Evolutionary conservation across 2,329 filamentous ascomycete genomes (phyloP).

Genomic region (Clonostachys solani): DNA sequence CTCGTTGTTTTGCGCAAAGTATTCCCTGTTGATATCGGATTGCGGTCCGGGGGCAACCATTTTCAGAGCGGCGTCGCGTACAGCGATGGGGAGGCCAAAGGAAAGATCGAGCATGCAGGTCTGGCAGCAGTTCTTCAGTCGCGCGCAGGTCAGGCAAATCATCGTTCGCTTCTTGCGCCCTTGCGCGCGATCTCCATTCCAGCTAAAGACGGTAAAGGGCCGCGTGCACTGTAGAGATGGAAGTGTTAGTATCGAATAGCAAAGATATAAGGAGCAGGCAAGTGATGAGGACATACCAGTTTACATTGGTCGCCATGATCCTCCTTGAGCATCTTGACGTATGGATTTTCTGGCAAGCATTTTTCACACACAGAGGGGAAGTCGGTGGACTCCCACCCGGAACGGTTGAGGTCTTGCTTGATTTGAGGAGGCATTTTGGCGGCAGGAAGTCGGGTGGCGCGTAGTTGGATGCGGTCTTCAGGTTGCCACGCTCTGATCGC

Average conservation of each 20-base stretch:
- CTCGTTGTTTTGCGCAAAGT: slow-evolving; percentile 97
- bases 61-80: slow-evolving; percentile 93
- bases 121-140: slow-evolving; percentile 98
- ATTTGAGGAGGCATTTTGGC: slow-evolving; percentile 78
- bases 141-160: slow-evolving; percentile 93
- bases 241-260: slow-evolving; percentile 3
- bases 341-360: slow-evolving; percentile 93
- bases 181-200: slow-evolving; percentile 85
- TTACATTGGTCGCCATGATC: slow-evolving; percentile 88
- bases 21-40: slow-evolving; percentile 92
- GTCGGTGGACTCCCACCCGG: slow-evolving; percentile 92
- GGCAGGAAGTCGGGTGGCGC: neutral
- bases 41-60: slow-evolving; percentile 94
- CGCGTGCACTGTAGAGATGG: slow-evolving; percentile 63
- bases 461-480: neutral
- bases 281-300: slow-evolving; percentile 33
- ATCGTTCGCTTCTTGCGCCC: slow-evolving; percentile 90
- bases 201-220: slow-evolving; percentile 92
- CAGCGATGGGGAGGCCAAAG: slow-evolving; percentile 90
- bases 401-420: slow-evolving; percentile 92
- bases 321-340: slow-evolving; percentile 98
- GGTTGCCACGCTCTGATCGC: no score
- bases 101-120: slow-evolving; percentile 97
- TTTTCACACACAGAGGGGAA: slow-evolving; percentile 88
- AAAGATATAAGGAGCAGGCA: neutral